These are phyloP conservation scores for Herpetomonas tarakana DNA, from an alignment of 208 protist genomes.

Conservation along the genomic window DNA sequence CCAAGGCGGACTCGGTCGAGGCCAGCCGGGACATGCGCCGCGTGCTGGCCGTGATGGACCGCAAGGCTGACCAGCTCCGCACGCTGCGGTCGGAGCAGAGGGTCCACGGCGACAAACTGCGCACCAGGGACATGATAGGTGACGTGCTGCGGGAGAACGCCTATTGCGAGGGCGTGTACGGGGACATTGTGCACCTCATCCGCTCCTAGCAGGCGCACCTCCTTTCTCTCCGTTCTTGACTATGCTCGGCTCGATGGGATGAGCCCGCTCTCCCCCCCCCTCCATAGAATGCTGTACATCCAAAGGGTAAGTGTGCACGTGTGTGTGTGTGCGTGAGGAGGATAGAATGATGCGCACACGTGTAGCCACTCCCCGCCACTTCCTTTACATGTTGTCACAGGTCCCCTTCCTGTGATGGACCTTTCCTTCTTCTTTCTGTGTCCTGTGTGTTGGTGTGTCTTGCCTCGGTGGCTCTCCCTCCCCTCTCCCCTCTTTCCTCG, in stretches of 20 bases:
- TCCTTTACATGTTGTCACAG: too few relatives aligned
- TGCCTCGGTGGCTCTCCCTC: too few relatives aligned
- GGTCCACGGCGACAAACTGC: constrained; percentile 34
- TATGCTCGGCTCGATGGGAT: too few relatives aligned
- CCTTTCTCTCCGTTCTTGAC: constrained; percentile 18
- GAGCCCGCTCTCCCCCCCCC: background rate
- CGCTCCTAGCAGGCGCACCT: constrained; percentile 8
- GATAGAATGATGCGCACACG: too few relatives aligned
- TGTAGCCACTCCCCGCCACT: too few relatives aligned
- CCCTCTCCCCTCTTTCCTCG: too few relatives aligned
- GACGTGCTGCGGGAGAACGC: constrained; percentile 65
- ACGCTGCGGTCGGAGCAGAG: constrained; percentile 49
- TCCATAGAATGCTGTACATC: background rate
- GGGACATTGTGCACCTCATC: constrained; percentile 49
- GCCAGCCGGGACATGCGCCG: constrained; percentile 62
- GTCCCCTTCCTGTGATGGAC: too few relatives aligned
- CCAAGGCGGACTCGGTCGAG: constrained; percentile 42
- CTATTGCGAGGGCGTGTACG: constrained; percentile 72
- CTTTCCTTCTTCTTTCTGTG: too few relatives aligned
- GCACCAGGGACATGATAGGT: constrained; percentile 58
- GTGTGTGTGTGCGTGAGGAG: too few relatives aligned
- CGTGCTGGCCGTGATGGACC: constrained; percentile 54
- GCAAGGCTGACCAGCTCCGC: constrained; percentile 60
- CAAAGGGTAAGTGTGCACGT: background rate
- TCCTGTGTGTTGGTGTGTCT: too few relatives aligned